phyloP scores from a whole-genome alignment of 106 monocot species.

The Allium cepa region DNA sequence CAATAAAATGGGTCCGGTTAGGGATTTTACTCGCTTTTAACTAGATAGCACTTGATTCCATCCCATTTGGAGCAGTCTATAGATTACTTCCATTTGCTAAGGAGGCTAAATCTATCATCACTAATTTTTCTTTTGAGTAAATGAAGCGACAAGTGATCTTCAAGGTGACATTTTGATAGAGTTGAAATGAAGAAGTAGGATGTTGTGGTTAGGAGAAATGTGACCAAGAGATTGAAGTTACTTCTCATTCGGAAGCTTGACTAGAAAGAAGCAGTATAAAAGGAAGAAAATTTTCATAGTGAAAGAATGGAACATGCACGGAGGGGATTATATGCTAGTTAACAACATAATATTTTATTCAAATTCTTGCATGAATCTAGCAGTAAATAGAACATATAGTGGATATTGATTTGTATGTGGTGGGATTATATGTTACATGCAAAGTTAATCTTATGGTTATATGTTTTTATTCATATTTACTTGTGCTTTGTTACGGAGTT shows the following conservation, averaged over 20 bases:
- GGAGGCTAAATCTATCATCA: neutral
- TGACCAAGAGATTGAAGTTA: too few relatives aligned
- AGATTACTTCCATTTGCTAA: neutral
- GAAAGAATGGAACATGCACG: too few relatives aligned
- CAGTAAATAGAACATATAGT: neutral
- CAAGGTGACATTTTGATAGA: neutral
- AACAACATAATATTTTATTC: neutral
- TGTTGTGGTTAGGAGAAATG: neutral
- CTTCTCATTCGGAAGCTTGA: too few relatives aligned
- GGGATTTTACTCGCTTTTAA: slow-evolving; percentile 7
- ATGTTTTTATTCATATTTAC: neutral
- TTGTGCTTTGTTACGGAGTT: slow-evolving; percentile 52
- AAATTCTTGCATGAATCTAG: neutral
- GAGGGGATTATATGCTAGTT: too few relatives aligned
- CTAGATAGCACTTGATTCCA: slow-evolving; percentile 23
- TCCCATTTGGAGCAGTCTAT: slow-evolving; percentile 40
- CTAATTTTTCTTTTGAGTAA: neutral
- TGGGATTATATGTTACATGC: neutral
- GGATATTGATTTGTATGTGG: neutral
- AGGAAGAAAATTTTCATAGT: too few relatives aligned
- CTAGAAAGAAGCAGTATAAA: too few relatives aligned
- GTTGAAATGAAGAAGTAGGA: neutral
- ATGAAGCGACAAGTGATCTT: neutral
- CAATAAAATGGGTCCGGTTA: slow-evolving; percentile 16
- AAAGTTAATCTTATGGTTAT: neutral